Evolutionary conservation across 2,329 filamentous ascomycete species (phyloP).

Genomic region (Pseudopithomyces chartarum): DNA sequence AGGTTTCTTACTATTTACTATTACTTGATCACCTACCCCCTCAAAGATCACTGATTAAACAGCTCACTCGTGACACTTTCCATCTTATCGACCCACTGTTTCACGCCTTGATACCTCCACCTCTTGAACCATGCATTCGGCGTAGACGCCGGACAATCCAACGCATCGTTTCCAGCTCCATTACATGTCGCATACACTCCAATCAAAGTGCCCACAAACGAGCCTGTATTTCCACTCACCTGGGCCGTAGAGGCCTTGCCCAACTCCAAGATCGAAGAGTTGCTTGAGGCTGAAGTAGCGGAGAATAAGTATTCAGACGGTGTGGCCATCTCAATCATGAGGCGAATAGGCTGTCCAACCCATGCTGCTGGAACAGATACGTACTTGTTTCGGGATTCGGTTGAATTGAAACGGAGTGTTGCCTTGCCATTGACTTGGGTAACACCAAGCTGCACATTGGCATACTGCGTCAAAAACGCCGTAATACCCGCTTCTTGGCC

Average conservation of each 20-base stretch:
- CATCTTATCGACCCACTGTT: background rate
- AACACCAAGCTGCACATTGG: background rate
- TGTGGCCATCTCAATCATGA: background rate
- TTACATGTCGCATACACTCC: background rate
- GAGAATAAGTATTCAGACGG: background rate
- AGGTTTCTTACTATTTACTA: no score
- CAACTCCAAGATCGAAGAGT: background rate
- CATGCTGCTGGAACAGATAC: background rate
- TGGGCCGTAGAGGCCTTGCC: background rate
- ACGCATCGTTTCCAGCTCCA: background rate
- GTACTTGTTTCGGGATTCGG: background rate
- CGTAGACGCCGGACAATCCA: background rate
- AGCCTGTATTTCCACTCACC: background rate
- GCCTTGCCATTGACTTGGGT: background rate
- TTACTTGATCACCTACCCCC: no score
- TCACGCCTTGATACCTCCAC: constrained; percentile 1
- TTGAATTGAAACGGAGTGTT: background rate
- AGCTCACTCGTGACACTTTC: background rate
- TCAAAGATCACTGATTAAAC: background rate
- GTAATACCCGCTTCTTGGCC: background rate
- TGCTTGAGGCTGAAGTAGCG: background rate
- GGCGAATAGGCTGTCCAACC: background rate
- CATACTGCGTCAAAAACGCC: background rate
- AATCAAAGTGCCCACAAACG: background rate
- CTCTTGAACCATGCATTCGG: constrained; percentile 1